Evolutionary conservation across 768 basidiomycete genomes (phyloP).

Genomic region (Tylopilus cervinicoccineus): DNA sequence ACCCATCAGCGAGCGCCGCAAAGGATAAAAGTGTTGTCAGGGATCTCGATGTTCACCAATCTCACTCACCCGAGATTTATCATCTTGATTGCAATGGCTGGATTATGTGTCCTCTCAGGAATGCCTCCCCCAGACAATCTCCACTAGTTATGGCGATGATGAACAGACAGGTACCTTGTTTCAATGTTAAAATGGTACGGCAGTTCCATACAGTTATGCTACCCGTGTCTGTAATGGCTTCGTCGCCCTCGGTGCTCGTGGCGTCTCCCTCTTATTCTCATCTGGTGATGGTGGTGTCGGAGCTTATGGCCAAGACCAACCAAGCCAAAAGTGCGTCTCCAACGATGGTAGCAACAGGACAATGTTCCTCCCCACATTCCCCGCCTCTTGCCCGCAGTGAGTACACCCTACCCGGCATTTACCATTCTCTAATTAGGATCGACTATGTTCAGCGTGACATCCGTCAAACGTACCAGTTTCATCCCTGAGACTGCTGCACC

Average conservation of each 20-base stretch:
- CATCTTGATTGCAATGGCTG: slow-evolving; percentile 49
- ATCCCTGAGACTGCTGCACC: slow-evolving; percentile 56
- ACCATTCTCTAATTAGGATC: neutral
- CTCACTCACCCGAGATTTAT: slow-evolving; percentile 6
- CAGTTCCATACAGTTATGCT: slow-evolving; percentile 58
- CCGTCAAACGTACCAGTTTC: slow-evolving; percentile 61
- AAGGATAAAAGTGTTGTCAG: no score
- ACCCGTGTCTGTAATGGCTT: slow-evolving; percentile 55
- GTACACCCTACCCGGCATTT: neutral
- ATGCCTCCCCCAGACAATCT: slow-evolving; percentile 55
- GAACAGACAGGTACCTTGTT: slow-evolving; percentile 58
- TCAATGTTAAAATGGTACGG: neutral
- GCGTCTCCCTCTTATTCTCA: slow-evolving; percentile 59
- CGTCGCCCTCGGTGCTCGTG: slow-evolving; percentile 66
- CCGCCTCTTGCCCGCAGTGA: slow-evolving; percentile 57
- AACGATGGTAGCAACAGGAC: slow-evolving; percentile 56
- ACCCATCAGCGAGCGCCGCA: no score
- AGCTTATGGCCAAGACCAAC: slow-evolving; percentile 51
- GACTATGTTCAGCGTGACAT: slow-evolving; percentile 49
- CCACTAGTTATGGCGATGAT: slow-evolving; percentile 69
- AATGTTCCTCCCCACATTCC: slow-evolving; percentile 57
- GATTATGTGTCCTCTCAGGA: slow-evolving; percentile 47
- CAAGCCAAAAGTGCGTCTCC: slow-evolving; percentile 49
- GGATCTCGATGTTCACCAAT: neutral
- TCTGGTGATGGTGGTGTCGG: slow-evolving; percentile 72